A percentile compares a stretch with the other conserved stretches of the same genome.
phyloP scores from a whole-genome alignment of 2,329 filamentous ascomycete genomes.

The Paracorniculantispora psalliotae region DNA sequence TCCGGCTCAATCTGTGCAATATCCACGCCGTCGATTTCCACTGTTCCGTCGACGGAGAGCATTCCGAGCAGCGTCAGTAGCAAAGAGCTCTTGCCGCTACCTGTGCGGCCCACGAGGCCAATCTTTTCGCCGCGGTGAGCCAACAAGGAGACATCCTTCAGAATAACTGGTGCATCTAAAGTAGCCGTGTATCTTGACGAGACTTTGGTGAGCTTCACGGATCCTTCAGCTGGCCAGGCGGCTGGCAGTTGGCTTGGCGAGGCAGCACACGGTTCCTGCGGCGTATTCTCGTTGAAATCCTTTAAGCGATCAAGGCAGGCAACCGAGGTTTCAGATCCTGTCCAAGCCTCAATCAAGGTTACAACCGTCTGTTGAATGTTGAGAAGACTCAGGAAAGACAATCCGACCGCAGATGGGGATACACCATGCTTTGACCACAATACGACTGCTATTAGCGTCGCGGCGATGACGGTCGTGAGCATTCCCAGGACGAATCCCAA shows the following conservation, averaged over 20 bases:
- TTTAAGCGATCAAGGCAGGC: neutral
- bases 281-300: neutral
- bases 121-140: neutral
- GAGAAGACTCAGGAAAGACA: neutral
- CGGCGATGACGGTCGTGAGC: constrained; percentile 38
- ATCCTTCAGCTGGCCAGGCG: neutral
- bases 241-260: neutral
- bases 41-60: constrained; percentile 17
- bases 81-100: neutral
- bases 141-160: neutral
- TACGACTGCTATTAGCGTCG: constrained; percentile 39
- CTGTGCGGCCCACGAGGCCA: neutral
- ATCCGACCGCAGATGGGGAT: neutral
- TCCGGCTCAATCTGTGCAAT: constrained; percentile 34
- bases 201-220: neutral
- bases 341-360: neutral
- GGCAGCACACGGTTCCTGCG: neutral
- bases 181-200: neutral
- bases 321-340: neutral
- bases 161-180: neutral
- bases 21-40: constrained; percentile 38
- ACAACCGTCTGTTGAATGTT: neutral
- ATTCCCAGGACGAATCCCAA: constrained; percentile 44
- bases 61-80: neutral
- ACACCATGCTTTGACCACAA: neutral